Conservation (phyloP, 768 basidiomycete species). For the Collybiopsis confluens region DNA sequence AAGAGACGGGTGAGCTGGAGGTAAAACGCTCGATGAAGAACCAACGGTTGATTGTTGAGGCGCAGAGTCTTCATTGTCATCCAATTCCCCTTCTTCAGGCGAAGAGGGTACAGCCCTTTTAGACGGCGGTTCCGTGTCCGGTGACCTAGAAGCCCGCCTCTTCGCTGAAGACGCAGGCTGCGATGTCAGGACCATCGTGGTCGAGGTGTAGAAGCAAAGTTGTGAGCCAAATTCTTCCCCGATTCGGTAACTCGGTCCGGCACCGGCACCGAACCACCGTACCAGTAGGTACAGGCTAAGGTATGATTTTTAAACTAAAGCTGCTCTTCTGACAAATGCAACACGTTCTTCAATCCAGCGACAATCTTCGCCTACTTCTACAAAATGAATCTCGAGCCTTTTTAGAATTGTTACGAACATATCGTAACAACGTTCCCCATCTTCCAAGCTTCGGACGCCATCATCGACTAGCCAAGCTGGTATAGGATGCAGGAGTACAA, state of each 20-base stretch:
- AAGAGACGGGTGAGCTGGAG: constrained; percentile 27
- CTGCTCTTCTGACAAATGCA: constrained; percentile 1
- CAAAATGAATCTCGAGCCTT: constrained; percentile 39
- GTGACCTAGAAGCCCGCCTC: constrained; percentile 54
- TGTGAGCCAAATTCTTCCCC: neutral
- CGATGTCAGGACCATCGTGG: constrained; percentile 1
- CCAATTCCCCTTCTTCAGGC: constrained; percentile 81
- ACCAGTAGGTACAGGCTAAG: too few relatives aligned
- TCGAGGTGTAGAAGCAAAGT: neutral
- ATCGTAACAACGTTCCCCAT: constrained; percentile 35
- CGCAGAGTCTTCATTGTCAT: constrained; percentile 37
- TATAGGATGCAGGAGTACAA: constrained; percentile 54
- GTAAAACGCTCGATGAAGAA: neutral
- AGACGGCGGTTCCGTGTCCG: constrained; percentile 40
- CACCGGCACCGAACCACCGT: too few relatives aligned
- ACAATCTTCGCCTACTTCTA: constrained; percentile 41
- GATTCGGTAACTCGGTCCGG: too few relatives aligned
- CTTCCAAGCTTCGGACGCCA: constrained; percentile 53
- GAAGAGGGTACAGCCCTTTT: constrained; percentile 63
- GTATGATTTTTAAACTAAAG: neutral
- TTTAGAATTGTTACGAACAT: constrained; percentile 35
- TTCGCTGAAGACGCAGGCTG: constrained; percentile 32
- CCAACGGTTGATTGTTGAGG: constrained; percentile 15
- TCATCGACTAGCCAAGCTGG: constrained; percentile 61
- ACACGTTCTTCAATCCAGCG: constrained; percentile 37